These are phyloP conservation scores for Plasmodium malariae DNA, from an alignment of 169 alveolate genomes.

Conservation along the genomic window DNA sequence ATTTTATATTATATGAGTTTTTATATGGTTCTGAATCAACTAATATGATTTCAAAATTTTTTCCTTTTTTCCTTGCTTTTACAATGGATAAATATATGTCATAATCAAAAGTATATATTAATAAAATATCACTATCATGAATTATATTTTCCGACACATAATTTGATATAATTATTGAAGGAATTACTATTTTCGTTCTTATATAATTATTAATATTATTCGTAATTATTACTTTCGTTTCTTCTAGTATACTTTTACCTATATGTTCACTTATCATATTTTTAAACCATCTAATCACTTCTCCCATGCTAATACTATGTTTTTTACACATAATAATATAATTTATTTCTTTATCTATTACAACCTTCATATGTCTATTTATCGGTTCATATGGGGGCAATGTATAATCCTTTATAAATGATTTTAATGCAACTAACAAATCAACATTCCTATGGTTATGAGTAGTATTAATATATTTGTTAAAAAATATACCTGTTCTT, in stretches of 20 bases:
- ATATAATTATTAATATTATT: slow-evolving; percentile 74
- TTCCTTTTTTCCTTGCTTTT: slow-evolving; percentile 70
- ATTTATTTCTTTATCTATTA: slow-evolving; percentile 79
- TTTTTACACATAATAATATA: slow-evolving; percentile 81
- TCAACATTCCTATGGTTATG: slow-evolving; percentile 80
- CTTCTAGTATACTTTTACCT: slow-evolving; percentile 53
- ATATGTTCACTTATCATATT: slow-evolving; percentile 69
- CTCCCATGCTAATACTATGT: slow-evolving; percentile 84
- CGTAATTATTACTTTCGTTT: slow-evolving; percentile 57
- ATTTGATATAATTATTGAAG: slow-evolving; percentile 68
- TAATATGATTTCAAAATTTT: slow-evolving; percentile 41
- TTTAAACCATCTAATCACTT: slow-evolving; percentile 83
- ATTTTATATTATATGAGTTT: slow-evolving; percentile 70
- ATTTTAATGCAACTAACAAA: slow-evolving; percentile 79
- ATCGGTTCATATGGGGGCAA: slow-evolving; percentile 83
- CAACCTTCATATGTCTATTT: slow-evolving; percentile 79
- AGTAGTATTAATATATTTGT: slow-evolving; percentile 72
- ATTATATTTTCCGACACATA: slow-evolving; percentile 55
- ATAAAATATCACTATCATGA: slow-evolving; percentile 36
- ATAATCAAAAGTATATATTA: slow-evolving; percentile 76
- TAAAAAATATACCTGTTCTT: slow-evolving; percentile 82
- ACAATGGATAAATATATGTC: slow-evolving; percentile 69
- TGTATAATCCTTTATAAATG: slow-evolving; percentile 80
- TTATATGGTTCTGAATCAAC: slow-evolving; percentile 78
- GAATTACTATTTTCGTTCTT: slow-evolving; percentile 68